phyloP scores from a whole-genome alignment of 1,139 yeast species.

The Yamadazyma kanchanaburiensis region DNA sequence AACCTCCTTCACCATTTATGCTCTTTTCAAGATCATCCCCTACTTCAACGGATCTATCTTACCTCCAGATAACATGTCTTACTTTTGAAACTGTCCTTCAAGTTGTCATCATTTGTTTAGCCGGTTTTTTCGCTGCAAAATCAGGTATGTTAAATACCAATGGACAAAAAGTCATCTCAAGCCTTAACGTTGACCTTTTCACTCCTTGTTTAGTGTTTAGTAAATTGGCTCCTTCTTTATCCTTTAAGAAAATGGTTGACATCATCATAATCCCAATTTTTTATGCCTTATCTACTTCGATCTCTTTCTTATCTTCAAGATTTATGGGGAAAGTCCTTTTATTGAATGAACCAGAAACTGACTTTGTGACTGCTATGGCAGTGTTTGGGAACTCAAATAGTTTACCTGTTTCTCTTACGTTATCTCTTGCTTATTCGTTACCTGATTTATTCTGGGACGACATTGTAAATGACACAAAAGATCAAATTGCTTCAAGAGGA shows the following conservation, averaged over 20 bases:
- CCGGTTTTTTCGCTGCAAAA: slow-evolving; percentile 69
- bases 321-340: slow-evolving; percentile 43
- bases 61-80: slow-evolving; percentile 53
- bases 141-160: slow-evolving; percentile 54
- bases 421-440: slow-evolving; percentile 66
- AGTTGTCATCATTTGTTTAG: slow-evolving; percentile 67
- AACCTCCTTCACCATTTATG: slow-evolving; percentile 2
- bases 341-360: slow-evolving; percentile 62
- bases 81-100: slow-evolving; percentile 79
- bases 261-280: slow-evolving; percentile 72
- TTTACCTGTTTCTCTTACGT: slow-evolving; percentile 72
- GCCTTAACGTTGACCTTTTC: slow-evolving; percentile 72
- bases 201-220: slow-evolving; percentile 83
- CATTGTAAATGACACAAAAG: slow-evolving; percentile 59
- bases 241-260: slow-evolving; percentile 64
- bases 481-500: slow-evolving; percentile 77
- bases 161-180: slow-evolving; percentile 65
- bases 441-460: slow-evolving; percentile 78
- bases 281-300: slow-evolving; percentile 60
- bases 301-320: slow-evolving; percentile 55
- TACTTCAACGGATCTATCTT: slow-evolving; percentile 34
- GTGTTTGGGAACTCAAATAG: slow-evolving; percentile 84
- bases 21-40: neutral
- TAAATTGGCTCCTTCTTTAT: slow-evolving; percentile 72
- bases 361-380: slow-evolving; percentile 86